Evolutionary conservation across 2,329 filamentous ascomycete species (phyloP), one percentile per base, ranked within the genome.

Genomic region (Byssothecium circinans): DNA sequence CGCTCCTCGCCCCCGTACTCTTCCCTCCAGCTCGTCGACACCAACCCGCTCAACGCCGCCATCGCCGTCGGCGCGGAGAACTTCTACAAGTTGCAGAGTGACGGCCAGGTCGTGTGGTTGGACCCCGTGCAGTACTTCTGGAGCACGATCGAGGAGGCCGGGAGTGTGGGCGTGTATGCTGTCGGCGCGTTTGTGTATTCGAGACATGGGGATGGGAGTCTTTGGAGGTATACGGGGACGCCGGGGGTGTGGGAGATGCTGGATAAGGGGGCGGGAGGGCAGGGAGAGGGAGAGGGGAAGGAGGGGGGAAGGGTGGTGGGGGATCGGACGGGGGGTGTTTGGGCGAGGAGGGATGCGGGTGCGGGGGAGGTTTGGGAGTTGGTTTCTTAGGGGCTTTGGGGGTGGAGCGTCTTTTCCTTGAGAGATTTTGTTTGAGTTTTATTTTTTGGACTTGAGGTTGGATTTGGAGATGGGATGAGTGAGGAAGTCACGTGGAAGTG

Each of bases 181-280:
- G 38, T 45, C 0, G 62, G 62, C 0, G 43, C 27, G 1, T 59
- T 52, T 44, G 15, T 65, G 38, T 67, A 64, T 47, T 58, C 50
- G 23, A 52, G 44, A 29, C 62, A 64, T 51, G 37, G 17, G 2
- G 62, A 67, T 49, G 60, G 64, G 7, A 58, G 47, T 14, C 38
- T 64, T 3, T 67, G 60, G 60, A 49, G 64, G 17, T 67, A 62
- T 50, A 65, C 64, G 30, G 62, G 60, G 3, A 62, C 56, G 11
- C 54, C 51, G 34, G 32, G 30, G 8, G 46, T 64, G 17, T 67
- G 62, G 62, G 62, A 67, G 54, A 33, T 49, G 53, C 35, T 65
- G 35, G 64, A 65, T 53, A 41, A 43, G n/a, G 37, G 43, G 38
- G 27, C 33, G 15, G 50, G 51, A 29, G 18, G 37, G 8, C 43